A percentile compares a stretch with the other conserved stretches of the same genome.
Evolutionary conservation across 2,329 filamentous ascomycete genomes (phyloP).

Genomic region (Aspergillus ustus): DNA sequence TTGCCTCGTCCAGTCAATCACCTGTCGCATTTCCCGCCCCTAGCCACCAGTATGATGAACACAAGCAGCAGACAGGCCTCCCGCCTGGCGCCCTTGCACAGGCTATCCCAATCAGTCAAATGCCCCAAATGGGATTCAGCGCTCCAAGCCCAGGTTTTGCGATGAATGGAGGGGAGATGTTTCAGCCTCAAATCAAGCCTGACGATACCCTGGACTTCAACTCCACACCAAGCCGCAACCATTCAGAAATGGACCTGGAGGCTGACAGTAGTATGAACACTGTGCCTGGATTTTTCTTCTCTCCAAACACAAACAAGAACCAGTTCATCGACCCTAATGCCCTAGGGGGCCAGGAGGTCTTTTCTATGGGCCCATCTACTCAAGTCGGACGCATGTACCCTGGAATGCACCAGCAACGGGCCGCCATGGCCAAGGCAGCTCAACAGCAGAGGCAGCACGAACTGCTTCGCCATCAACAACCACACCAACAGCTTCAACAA

Average conservation of each 20-base stretch:
- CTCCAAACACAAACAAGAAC: slow-evolving; percentile 48
- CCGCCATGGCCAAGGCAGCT: slow-evolving; percentile 74
- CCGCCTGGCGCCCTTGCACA: slow-evolving; percentile 81
- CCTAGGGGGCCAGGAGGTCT: slow-evolving; percentile 67
- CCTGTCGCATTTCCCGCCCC: slow-evolving; percentile 73
- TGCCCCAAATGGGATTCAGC: slow-evolving; percentile 47
- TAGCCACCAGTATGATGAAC: slow-evolving; percentile 92
- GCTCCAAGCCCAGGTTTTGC: slow-evolving; percentile 47
- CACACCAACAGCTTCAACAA: slow-evolving; percentile 42
- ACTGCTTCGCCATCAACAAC: slow-evolving; percentile 63
- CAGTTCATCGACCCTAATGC: slow-evolving; percentile 75
- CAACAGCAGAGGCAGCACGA: slow-evolving; percentile 68
- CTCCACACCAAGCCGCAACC: slow-evolving; percentile 60
- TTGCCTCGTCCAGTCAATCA: slow-evolving; percentile 43
- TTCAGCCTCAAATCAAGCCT: slow-evolving; percentile 50
- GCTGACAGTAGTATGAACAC: slow-evolving; percentile 68
- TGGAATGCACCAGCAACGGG: slow-evolving; percentile 90
- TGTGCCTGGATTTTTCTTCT: slow-evolving; percentile 69
- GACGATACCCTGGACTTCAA: slow-evolving; percentile 69
- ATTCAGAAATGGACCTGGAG: slow-evolving; percentile 69
- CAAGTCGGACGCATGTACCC: slow-evolving; percentile 80
- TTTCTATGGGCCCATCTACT: slow-evolving; percentile 55
- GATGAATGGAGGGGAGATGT: slow-evolving; percentile 61
- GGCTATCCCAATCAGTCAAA: slow-evolving; percentile 77
- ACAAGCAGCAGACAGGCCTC: slow-evolving; percentile 93